These are phyloP conservation scores for Termitomyces sp. DNA, from an alignment of 1,284 basidiomycete genomes.

Conservation along the genomic window DNA sequence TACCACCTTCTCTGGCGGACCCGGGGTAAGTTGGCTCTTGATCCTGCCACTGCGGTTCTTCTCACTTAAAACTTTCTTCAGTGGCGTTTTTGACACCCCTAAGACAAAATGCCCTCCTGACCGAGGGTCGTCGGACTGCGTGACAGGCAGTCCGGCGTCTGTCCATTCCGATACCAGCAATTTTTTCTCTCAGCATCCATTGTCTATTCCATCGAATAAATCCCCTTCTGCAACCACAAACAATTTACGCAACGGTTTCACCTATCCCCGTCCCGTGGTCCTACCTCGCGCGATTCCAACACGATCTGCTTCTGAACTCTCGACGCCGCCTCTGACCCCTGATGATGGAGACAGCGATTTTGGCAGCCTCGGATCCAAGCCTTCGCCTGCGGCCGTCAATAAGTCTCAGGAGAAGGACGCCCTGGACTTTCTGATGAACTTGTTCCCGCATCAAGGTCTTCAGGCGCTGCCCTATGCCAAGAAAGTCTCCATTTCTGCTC, in stretches of 20 bases:
- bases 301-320: slow-evolving; percentile 34
- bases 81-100: slow-evolving; percentile 90
- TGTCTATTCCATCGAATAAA: slow-evolving; percentile 7
- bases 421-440: slow-evolving; percentile 67
- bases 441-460: slow-evolving; percentile 69
- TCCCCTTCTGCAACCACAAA: slow-evolving; percentile 6
- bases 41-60: slow-evolving; percentile 14
- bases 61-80: slow-evolving; percentile 24
- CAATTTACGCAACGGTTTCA: slow-evolving; percentile 5
- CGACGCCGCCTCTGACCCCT: slow-evolving; percentile 64
- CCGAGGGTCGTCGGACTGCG: slow-evolving; percentile 85
- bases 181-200: slow-evolving; percentile 23
- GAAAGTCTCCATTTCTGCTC: slow-evolving; percentile 66
- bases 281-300: slow-evolving; percentile 43
- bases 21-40: slow-evolving; percentile 53
- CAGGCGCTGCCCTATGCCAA: slow-evolving; percentile 63
- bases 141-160: slow-evolving; percentile 83
- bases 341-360: slow-evolving; percentile 42
- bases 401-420: slow-evolving; percentile 51
- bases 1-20: slow-evolving; percentile 84
- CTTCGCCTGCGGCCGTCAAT: slow-evolving; percentile 20
- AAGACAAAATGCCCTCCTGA: slow-evolving; percentile 86
- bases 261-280: slow-evolving; percentile 21
- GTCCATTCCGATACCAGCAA: slow-evolving; percentile 36
- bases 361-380: slow-evolving; percentile 23